Evolutionary conservation across 1,284 basidiomycete genomes (phyloP).

Genomic region (Vanrija pseudolonga): DNA sequence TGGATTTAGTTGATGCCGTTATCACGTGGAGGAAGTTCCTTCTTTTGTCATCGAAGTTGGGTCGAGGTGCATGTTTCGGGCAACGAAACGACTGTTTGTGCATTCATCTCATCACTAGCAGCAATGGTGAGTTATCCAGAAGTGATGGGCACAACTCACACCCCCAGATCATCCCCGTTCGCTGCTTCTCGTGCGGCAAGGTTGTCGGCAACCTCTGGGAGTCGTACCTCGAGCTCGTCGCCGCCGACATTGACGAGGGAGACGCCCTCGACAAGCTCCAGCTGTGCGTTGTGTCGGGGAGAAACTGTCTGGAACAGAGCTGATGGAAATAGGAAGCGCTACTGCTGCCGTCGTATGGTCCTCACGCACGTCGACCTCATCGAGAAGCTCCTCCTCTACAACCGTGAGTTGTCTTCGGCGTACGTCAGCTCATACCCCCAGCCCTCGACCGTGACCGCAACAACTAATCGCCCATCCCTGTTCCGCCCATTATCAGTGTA

Average conservation of each 20-base stretch:
- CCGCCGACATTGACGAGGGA: constrained; percentile 75
- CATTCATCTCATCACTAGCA: no score
- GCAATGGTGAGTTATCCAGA: no score
- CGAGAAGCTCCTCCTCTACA: constrained; percentile 92
- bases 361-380: constrained; percentile 90
- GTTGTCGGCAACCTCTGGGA: constrained; percentile 93
- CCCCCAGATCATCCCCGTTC: constrained; percentile 49
- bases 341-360: constrained; percentile 97
- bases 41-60: no score
- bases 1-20: background rate
- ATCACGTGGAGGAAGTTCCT: background rate
- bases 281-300: constrained; percentile 59
- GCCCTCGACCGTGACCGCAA: constrained; percentile 19
- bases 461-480: background rate
- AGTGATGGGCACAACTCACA: no score
- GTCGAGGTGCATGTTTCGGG: no score
- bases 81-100: no score
- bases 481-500: background rate
- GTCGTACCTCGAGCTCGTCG: constrained; percentile 72
- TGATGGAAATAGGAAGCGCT: constrained; percentile 60
- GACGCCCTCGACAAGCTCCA: constrained; percentile 68
- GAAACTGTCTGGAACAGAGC: background rate
- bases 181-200: constrained; percentile 81
- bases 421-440: background rate
- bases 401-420: constrained; percentile 62